Base-by-base conservation (phyloP, 139 green algal species). In the Picocystis salinarum region DNA sequence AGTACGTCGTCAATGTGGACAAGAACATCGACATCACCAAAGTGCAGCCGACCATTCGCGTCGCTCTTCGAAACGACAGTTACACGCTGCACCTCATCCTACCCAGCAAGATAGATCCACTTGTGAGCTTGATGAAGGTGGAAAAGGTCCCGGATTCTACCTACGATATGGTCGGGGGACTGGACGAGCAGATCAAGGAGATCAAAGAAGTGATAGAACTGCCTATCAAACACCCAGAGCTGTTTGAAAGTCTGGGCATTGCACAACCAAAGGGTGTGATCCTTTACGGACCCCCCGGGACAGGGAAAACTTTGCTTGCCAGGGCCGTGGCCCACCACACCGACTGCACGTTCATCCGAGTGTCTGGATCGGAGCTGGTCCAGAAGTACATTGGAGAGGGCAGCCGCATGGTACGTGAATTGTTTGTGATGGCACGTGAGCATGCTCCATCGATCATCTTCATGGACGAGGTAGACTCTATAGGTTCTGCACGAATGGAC, bases 321-420 rank as follows among this genome's bases (percentile, higher is more conserved):
- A 62, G 87, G 25, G 89, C 89, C 4, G 87, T 99, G 37, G 89
- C 89, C 12, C 89, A 99, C 59, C 89, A 99, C 76, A 99, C 89
- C 12, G 89, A 99, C 68, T 99, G 89, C 70, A 98, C 89, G 23
- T 99, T 99, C 75, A 99, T 99, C 58, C 72, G 89, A 25, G 89
- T 99, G 20, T 85, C 66, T 0, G 89, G 89, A 22, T 80, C 64
- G 5, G 89, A 99, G 71, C 74, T 99, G 25, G 89, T 99, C 30
- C 89, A 99, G 50, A 99, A 99, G 70, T 99, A 99, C 75, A 99
- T 99, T 34, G 88, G 88, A 5, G 88, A 99, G 63, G 88, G 88
- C n/a, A 83, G 67, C 4, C 71, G 89, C 41, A 99, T 99, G 89
- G 89, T 99, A 30, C 69, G 89, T 10, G 89, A 97, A 74, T 83